Percentiles rank a stretch among this genome's conserved stretches.
Conservation (phyloP, 108 stramenopile genomes). For the Cyclotella sp. region DNA sequence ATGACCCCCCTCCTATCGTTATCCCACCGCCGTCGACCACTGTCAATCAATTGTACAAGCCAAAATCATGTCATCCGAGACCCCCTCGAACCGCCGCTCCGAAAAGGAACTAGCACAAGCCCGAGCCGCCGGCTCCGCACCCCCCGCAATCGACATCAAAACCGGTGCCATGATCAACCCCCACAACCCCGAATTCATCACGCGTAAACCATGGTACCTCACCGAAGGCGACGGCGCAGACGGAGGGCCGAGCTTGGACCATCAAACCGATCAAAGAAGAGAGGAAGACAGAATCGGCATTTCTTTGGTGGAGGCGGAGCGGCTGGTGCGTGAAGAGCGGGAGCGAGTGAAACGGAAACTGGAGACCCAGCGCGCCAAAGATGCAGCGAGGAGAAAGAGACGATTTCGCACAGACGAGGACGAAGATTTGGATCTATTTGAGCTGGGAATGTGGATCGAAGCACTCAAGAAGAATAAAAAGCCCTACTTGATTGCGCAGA, state of each 20-base stretch:
- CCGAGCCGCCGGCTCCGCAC: constrained; percentile 76
- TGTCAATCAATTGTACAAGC: too few species aligned
- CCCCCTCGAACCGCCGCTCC: constrained; percentile 67
- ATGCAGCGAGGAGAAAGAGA: constrained; percentile 7
- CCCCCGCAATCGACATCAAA: constrained; percentile 90
- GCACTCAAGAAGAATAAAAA: constrained; percentile 83
- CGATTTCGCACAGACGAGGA: constrained; percentile 14
- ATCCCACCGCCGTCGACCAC: too few species aligned
- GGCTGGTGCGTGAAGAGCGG: constrained; percentile 64
- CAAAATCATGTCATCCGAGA: constrained; percentile 40
- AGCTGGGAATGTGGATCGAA: constrained; percentile 90
- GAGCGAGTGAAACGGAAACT: constrained; percentile 49
- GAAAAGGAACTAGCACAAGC: constrained; percentile 77
- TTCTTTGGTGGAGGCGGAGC: constrained; percentile 66
- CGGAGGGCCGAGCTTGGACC: constrained; percentile 89
- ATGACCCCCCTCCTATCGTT: too few species aligned
- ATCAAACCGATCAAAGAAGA: constrained; percentile 74
- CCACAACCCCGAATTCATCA: constrained; percentile 99
- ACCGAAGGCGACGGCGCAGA: constrained; percentile 64
- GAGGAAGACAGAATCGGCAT: constrained; percentile 55
- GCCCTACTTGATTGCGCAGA: constrained; percentile 86
- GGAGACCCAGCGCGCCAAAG: constrained; percentile 51
- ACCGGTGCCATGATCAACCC: constrained; percentile 98
- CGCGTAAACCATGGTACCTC: constrained; percentile 98
- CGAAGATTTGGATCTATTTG: constrained; percentile 37